Percentiles rank a stretch among this genome's conserved stretches.
These are phyloP conservation scores for Sphagnum contortum DNA, from an alignment of 225 moss, liverwort and hornwort species.

Conservation along the genomic window DNA sequence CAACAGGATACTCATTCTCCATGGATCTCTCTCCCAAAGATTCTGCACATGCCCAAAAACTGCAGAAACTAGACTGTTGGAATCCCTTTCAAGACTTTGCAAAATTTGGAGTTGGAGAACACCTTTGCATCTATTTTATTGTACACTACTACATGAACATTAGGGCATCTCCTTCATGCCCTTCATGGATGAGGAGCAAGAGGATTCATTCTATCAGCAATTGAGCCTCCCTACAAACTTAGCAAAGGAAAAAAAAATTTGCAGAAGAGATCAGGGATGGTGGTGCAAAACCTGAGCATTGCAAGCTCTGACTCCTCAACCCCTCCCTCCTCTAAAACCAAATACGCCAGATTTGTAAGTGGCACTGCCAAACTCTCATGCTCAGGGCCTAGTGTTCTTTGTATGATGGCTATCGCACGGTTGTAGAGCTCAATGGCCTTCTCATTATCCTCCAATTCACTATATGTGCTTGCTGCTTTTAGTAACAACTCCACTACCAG, in stretches of 20 bases:
- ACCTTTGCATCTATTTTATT: no score
- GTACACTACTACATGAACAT: no score
- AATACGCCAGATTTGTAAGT: slow-evolving; percentile 77
- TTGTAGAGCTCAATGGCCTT: slow-evolving; percentile 59
- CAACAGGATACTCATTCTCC: no score
- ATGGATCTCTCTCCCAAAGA: no score
- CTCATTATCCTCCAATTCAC: slow-evolving; percentile 45
- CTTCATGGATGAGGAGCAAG: no score
- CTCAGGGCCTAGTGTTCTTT: slow-evolving; percentile 35
- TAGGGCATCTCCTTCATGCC: no score
- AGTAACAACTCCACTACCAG: slow-evolving; percentile 54
- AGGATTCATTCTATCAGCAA: slow-evolving; percentile 6
- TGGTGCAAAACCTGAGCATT: slow-evolving; percentile 41
- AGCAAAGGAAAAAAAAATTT: not conserved
- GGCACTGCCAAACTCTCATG: slow-evolving; percentile 67
- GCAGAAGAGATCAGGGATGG: no score
- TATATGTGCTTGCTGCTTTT: slow-evolving; percentile 63
- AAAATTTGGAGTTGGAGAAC: no score
- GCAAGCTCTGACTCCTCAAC: slow-evolving; percentile 50
- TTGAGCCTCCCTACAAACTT: no score
- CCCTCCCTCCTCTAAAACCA: slow-evolving; percentile 57
- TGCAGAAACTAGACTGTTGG: no score
- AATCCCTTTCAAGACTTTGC: no score
- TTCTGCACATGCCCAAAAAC: no score
- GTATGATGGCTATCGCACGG: slow-evolving; percentile 49